Evolutionary conservation across 768 basidiomycete species (phyloP).

Genomic region (Lactarius psammicola): DNA sequence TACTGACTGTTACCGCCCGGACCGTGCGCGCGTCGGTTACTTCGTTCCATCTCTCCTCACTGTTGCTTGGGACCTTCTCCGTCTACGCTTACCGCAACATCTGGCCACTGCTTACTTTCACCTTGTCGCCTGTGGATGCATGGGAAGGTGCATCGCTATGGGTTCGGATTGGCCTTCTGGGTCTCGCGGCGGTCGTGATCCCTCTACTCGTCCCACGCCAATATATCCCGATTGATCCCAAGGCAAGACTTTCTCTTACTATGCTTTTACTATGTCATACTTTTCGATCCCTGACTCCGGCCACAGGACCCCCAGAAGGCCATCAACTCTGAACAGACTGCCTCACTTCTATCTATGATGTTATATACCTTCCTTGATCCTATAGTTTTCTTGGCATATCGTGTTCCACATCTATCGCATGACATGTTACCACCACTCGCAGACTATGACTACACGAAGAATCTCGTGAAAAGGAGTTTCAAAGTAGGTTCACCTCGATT

Average conservation of each 20-base stretch:
- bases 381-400: slow-evolving; percentile 44
- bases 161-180: slow-evolving; percentile 49
- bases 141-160: slow-evolving; percentile 51
- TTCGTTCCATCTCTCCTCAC: slow-evolving; percentile 46
- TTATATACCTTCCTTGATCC: slow-evolving; percentile 55
- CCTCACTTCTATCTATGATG: slow-evolving; percentile 36
- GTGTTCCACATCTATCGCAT: slow-evolving; percentile 43
- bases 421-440: slow-evolving; percentile 45
- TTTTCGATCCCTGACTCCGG: background rate
- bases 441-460: slow-evolving; percentile 43
- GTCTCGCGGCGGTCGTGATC: slow-evolving; percentile 45
- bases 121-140: slow-evolving; percentile 47
- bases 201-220: slow-evolving; percentile 56
- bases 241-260: slow-evolving; percentile 35
- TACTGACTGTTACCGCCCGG: slow-evolving; percentile 26
- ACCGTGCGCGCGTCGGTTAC: slow-evolving; percentile 20
- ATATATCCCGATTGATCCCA: slow-evolving; percentile 58
- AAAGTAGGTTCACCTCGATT: slow-evolving; percentile 31
- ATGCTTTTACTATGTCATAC: too few relatives aligned
- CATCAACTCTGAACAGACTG: slow-evolving; percentile 36
- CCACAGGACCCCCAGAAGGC: slow-evolving; percentile 31
- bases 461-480: slow-evolving; percentile 38
- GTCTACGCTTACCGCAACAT: slow-evolving; percentile 58
- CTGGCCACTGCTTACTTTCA: slow-evolving; percentile 57
- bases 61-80: slow-evolving; percentile 47